phyloP scores from a whole-genome alignment of 345 rosid species.

The Kandelia obovata region DNA sequence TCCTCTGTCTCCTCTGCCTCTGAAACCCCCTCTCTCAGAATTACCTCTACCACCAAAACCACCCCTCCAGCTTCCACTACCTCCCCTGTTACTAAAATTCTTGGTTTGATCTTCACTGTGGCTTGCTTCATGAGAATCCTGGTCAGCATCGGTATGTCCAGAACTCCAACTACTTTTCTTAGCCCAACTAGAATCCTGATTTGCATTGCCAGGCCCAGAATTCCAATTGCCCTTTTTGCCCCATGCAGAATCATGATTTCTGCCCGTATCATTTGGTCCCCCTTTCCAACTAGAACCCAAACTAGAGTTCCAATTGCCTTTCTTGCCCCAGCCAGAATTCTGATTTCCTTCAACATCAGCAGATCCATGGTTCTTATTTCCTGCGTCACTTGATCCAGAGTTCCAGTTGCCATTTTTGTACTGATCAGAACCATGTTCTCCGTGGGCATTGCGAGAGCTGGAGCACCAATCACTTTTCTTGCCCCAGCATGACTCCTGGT shows the following conservation, averaged over 20 bases:
- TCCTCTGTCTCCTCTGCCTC: conserved; percentile 21
- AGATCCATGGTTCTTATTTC: conserved; percentile 17
- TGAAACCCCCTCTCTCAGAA: conserved; percentile 16
- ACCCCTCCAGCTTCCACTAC: conserved; percentile 35
- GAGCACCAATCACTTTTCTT: not conserved
- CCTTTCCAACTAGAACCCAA: conserved; percentile 24
- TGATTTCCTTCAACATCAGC: conserved; percentile 1
- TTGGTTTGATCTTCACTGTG: conserved; percentile 26
- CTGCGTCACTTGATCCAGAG: conserved; percentile 11
- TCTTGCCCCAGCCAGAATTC: conserved; percentile 11
- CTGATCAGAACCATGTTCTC: conserved; percentile 3
- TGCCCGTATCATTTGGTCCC: conserved; percentile 13
- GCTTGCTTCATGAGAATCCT: conserved; percentile 18
- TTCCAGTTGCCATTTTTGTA: conserved; percentile 12
- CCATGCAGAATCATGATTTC: conserved; percentile 30
- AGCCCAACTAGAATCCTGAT: conserved; percentile 22
- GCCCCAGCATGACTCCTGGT: not conserved
- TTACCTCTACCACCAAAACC: conserved; percentile 35
- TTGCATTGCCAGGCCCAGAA: conserved; percentile 19
- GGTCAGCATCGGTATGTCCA: conserved; percentile 20
- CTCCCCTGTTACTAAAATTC: conserved; percentile 14
- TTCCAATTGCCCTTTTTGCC: conserved; percentile 24
- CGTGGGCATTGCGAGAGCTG: not conserved
- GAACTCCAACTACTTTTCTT: conserved; percentile 19
- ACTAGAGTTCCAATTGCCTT: conserved; percentile 13